phyloP scores from a whole-genome alignment of 2,329 filamentous ascomycete species.

The Chaetomium olivaceum region DNA sequence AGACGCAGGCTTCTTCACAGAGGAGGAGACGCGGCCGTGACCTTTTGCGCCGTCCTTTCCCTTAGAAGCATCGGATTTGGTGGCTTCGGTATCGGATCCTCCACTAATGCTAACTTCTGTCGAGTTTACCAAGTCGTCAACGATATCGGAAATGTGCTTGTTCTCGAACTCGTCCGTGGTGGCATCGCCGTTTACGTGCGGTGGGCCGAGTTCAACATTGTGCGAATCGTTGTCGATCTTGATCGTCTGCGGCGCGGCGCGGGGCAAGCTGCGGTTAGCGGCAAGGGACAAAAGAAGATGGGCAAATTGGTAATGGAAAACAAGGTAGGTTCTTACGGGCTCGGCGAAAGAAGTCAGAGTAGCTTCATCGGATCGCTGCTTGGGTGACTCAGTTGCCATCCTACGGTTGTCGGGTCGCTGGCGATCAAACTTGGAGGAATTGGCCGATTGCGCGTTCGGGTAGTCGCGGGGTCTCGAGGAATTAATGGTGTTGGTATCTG shows the following conservation, averaged over 20 bases:
- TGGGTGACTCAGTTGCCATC: slow-evolving; percentile 64
- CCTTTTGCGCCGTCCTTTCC: slow-evolving; percentile 58
- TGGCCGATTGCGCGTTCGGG: slow-evolving; percentile 26
- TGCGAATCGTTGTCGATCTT: slow-evolving; percentile 45
- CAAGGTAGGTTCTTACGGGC: slow-evolving; percentile 43
- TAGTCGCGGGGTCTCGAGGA: slow-evolving; percentile 25
- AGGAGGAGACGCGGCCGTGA: slow-evolving; percentile 57
- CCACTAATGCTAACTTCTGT: slow-evolving; percentile 70
- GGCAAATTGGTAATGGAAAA: not conserved
- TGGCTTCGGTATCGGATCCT: slow-evolving; percentile 75
- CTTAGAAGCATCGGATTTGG: slow-evolving; percentile 58
- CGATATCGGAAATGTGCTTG: slow-evolving; percentile 56
- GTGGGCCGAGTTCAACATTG: slow-evolving; percentile 49
- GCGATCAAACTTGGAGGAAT: slow-evolving; percentile 23
- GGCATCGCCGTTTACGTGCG: slow-evolving; percentile 52
- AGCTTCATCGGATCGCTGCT: slow-evolving; percentile 56
- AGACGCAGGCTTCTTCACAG: slow-evolving; percentile 71
- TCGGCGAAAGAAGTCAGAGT: slow-evolving; percentile 49
- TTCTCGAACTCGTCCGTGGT: slow-evolving; percentile 56
- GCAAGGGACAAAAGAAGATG: slow-evolving; percentile 17
- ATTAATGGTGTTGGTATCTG: slow-evolving; percentile 15
- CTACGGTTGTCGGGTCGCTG: slow-evolving; percentile 46
- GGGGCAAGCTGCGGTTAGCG: slow-evolving; percentile 34
- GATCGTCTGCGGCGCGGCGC: slow-evolving; percentile 35
- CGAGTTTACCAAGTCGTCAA: slow-evolving; percentile 62